phyloP scores from a whole-genome alignment of 2,329 filamentous ascomycete species.

The Nemania sp. region DNA sequence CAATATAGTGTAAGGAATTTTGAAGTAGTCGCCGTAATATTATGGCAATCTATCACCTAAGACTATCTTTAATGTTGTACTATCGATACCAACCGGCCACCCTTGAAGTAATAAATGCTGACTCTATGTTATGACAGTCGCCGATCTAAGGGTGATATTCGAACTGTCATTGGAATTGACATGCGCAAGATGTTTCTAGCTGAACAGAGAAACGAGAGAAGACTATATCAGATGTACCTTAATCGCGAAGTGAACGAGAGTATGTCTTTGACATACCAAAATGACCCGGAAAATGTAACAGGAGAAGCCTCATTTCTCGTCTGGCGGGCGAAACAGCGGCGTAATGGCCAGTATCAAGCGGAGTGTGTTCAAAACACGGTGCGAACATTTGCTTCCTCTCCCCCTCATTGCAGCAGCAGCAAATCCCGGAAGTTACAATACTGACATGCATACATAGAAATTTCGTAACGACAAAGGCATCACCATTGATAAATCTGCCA shows the following conservation, averaged over 20 bases:
- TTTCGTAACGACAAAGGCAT: background rate
- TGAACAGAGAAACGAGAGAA: slow-evolving; percentile 5
- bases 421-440: background rate
- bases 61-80: too few species aligned
- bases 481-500: background rate
- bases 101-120: background rate
- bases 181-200: background rate
- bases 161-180: slow-evolving; percentile 5
- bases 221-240: background rate
- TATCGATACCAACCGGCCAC: too few species aligned
- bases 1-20: background rate
- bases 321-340: background rate
- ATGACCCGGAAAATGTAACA: background rate
- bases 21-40: background rate
- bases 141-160: slow-evolving; percentile 2
- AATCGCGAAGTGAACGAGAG: background rate
- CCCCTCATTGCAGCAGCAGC: too few species aligned
- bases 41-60: background rate
- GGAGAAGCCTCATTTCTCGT: slow-evolving; percentile 2
- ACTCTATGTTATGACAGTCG: background rate
- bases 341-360: background rate
- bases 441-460: background rate
- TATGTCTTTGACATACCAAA: background rate
- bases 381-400: too few species aligned
- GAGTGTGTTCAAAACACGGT: background rate